Evolutionary conservation across 805 yeast species (phyloP), one percentile per base, ranked within the genome.

Genomic region (Saccharomycodes ludwigii): DNA sequence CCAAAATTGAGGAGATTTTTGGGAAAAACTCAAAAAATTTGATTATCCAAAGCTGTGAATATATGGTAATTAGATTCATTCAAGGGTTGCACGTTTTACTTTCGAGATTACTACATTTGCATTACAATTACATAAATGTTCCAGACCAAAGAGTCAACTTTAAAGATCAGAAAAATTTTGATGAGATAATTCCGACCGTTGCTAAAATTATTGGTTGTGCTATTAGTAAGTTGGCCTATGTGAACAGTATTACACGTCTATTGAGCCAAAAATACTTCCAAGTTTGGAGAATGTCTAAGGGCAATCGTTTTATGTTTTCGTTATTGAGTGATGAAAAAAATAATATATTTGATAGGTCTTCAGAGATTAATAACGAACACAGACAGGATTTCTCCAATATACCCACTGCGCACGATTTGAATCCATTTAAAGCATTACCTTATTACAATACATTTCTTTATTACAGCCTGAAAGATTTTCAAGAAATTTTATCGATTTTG

Each of bases 231-330:
- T 43, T 52, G 31, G 52, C 50, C 25, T 38, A 40, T 17, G 46
- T 57, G 19, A 40, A 56, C 4, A 48, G 52, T 18, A 55, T 63
- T 10, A 48, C 59, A 31, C 56, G 65, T 13, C 49, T 58, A 21
- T 50, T 76, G 34, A 66, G 76, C 28, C 60, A 63, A n/a, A 54
- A 66, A 26, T 72, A 73, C 43, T 76, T 71, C 43, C 72, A 71
- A 45, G 73, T 80, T 1, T 76, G 83, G 83, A 63, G 75, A 48
- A 55, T 71, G 24, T 56, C 65, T 15, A 73, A 71, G 38, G 68
- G 71, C 1, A 70, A 68, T 31, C 49, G 49, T 5, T 63, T 57
- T 27, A 42, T 73, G 14, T 40, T 64, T 9, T 55, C 51, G 16
- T 32, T 65, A 4, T 35, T 70, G 8, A 48, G 38, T 0, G 48